phyloP scores from a whole-genome alignment of 345 rosid species.

The Citrus sp. region DNA sequence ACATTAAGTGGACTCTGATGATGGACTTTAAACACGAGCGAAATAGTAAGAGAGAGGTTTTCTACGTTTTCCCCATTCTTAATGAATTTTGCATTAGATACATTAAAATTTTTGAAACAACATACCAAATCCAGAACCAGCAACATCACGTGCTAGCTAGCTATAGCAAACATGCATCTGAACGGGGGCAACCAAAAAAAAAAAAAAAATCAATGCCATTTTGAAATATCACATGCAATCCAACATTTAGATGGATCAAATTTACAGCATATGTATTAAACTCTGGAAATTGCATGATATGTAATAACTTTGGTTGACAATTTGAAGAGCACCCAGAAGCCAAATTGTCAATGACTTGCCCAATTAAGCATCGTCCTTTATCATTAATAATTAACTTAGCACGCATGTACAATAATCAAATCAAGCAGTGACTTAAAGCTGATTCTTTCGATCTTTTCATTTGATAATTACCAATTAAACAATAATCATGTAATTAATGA shows the following conservation, averaged over 20 bases:
- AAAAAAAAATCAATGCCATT: background rate
- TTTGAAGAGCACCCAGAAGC: background rate
- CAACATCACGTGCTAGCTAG: background rate
- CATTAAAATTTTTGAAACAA: background rate
- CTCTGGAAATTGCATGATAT: too few species aligned
- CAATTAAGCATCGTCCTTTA: background rate
- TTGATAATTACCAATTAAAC: background rate
- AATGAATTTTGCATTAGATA: background rate
- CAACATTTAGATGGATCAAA: background rate
- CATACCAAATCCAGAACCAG: background rate
- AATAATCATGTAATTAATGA: background rate
- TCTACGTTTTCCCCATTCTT: too few species aligned
- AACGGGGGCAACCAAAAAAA: background rate
- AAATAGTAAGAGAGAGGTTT: too few species aligned
- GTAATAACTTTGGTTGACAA: background rate
- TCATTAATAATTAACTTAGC: background rate
- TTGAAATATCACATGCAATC: background rate
- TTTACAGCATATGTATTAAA: background rate
- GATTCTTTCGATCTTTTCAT: background rate
- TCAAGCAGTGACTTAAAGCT: background rate
- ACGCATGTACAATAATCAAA: background rate
- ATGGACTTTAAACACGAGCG: too few species aligned
- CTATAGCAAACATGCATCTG: background rate
- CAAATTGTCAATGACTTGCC: slow-evolving; percentile 8
- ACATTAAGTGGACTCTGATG: too few species aligned